Percentiles rank a stretch among this genome's conserved stretches.
Conservation (phyloP, 352 stramenopile genomes). For the Globisporangium lucens region DNA sequence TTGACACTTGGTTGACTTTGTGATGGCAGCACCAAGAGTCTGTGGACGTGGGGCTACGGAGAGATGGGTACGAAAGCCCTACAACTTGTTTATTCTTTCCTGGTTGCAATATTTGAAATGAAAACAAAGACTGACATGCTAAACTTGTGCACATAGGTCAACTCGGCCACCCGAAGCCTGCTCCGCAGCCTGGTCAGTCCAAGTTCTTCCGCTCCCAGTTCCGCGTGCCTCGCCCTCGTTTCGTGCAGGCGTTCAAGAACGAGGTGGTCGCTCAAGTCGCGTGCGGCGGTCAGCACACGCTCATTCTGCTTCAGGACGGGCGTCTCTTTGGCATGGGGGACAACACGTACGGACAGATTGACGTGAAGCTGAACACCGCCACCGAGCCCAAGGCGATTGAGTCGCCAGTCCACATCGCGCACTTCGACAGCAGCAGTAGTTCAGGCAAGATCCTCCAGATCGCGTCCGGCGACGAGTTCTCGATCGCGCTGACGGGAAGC, state of each 20-base stretch:
- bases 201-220: conserved; percentile 83
- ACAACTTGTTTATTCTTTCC: not conserved
- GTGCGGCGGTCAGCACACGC: conserved; percentile 68
- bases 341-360: conserved; percentile 72
- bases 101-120: not conserved
- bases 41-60: conserved; percentile 79
- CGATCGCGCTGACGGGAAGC: conserved; percentile 43
- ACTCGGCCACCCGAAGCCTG: conserved; percentile 62
- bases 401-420: conserved; percentile 29
- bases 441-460: conserved; percentile 40
- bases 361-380: conserved; percentile 26
- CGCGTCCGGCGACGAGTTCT: conserved; percentile 63
- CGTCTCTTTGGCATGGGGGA: conserved; percentile 69
- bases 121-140: not conserved
- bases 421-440: conserved; percentile 7
- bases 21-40: conserved; percentile 42
- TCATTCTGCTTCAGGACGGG: conserved; percentile 59
- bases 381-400: conserved; percentile 35
- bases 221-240: conserved; percentile 59
- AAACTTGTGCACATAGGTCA: conserved; percentile 30
- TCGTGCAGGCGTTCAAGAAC: conserved; percentile 63
- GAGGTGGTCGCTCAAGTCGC: conserved; percentile 51
- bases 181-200: conserved; percentile 44
- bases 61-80: conserved; percentile 31
- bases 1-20: conserved; percentile 1